Evolutionary conservation across 1,284 basidiomycete species (phyloP).

Genomic region (Exobasidium rhododendri): DNA sequence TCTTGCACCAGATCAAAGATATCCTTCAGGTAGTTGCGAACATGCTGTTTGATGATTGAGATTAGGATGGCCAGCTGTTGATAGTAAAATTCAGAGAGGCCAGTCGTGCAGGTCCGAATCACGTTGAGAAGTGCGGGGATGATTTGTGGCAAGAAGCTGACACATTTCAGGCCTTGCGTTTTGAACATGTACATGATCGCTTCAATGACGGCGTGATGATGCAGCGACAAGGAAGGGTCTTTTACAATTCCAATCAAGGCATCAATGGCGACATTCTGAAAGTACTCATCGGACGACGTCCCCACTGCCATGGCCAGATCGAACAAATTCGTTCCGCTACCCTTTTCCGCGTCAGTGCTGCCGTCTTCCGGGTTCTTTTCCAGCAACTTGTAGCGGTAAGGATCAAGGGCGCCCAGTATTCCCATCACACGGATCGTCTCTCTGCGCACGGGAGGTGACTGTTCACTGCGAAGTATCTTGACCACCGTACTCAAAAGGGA

Average conservation of each 20-base stretch:
- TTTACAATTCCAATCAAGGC: conserved; percentile 82
- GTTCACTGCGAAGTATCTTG: conserved; percentile 81
- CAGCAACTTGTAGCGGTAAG: conserved; percentile 78
- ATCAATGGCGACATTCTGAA: conserved; percentile 92
- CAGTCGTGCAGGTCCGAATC: conserved; percentile 71
- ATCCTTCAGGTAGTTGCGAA: conserved; percentile 66
- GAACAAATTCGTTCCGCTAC: conserved; percentile 61
- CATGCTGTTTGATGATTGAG: conserved; percentile 95
- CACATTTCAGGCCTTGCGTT: conserved; percentile 94
- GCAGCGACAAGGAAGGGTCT: conserved; percentile 57
- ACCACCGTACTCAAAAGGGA: conserved; percentile 82
- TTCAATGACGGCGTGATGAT: conserved; percentile 85
- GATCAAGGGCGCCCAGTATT: conserved; percentile 94
- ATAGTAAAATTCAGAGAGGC: conserved; percentile 88
- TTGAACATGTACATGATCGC: conserved; percentile 99
- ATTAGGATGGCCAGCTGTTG: conserved; percentile 95
- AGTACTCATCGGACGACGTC: conserved; percentile 76
- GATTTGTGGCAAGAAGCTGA: conserved; percentile 91
- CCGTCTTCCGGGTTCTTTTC: conserved; percentile 70
- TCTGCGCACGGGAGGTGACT: conserved; percentile 65
- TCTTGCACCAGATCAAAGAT: conserved; percentile 54
- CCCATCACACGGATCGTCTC: conserved; percentile 92
- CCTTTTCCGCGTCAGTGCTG: conserved; percentile 57
- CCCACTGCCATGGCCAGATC: conserved; percentile 60
- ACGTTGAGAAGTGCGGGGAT: conserved; percentile 92